Percentiles rank a stretch among this genome's conserved stretches.
Evolutionary conservation across 306 rosid genomes (phyloP).

Genomic region (Prunus salicina): DNA sequence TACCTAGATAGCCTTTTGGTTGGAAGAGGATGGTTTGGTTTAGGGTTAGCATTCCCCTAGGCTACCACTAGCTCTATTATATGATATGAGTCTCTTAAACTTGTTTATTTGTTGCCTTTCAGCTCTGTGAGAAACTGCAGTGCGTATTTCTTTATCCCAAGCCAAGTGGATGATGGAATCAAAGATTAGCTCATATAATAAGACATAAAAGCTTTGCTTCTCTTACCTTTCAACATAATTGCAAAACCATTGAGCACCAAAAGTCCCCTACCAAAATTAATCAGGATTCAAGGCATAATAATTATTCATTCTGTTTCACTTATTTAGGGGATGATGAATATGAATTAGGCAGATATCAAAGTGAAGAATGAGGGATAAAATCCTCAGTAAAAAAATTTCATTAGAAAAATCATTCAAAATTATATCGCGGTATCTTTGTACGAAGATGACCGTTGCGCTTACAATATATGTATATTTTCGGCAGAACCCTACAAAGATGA

Average conservation of each 20-base stretch:
- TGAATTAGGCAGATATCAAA: too few species aligned
- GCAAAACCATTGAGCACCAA: too few species aligned
- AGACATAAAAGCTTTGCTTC: slow-evolving; percentile 12
- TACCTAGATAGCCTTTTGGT: slow-evolving; percentile 26
- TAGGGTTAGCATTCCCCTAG: slow-evolving; percentile 21
- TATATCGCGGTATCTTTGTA: slow-evolving; percentile 19
- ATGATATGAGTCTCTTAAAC: neutral
- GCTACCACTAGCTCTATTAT: too few species aligned
- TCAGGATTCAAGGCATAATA: neutral
- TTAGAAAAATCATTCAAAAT: slow-evolving; percentile 21
- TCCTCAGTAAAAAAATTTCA: neutral
- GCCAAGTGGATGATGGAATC: slow-evolving; percentile 30
- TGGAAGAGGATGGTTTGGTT: slow-evolving; percentile 28
- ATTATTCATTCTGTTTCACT: too few species aligned
- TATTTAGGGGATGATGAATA: too few species aligned
- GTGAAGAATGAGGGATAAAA: neutral
- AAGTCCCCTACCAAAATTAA: neutral
- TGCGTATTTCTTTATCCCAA: slow-evolving; percentile 32
- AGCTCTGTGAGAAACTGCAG: slow-evolving; percentile 27
- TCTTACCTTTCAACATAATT: neutral
- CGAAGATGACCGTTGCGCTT: neutral
- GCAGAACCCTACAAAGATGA: slow-evolving; percentile 26
- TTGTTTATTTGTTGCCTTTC: slow-evolving; percentile 30
- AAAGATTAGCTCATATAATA: slow-evolving; percentile 22
- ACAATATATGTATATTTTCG: neutral